These are phyloP conservation scores for Albifimbria verrucaria DNA, from an alignment of 2,329 filamentous ascomycete genomes.

Conservation along the genomic window DNA sequence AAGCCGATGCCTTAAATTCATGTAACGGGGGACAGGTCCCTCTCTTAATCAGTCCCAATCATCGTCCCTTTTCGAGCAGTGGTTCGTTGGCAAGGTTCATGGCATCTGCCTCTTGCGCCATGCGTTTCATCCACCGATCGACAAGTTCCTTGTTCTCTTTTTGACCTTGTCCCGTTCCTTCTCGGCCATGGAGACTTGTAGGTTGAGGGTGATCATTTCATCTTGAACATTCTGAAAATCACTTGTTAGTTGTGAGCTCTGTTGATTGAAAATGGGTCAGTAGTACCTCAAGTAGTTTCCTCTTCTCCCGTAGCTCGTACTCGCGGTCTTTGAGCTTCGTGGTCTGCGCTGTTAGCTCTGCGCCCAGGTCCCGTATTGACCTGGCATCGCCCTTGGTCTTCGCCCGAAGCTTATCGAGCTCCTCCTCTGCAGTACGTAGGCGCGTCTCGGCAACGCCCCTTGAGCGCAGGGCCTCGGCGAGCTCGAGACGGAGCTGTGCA, in stretches of 20 bases:
- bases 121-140: constrained; percentile 85
- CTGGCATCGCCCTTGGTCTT: constrained; percentile 58
- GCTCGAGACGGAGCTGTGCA: constrained; percentile 61
- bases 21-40: background rate
- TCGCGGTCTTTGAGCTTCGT: constrained; percentile 74
- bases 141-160: constrained; percentile 87
- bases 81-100: constrained; percentile 71
- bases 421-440: constrained; percentile 58
- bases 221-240: constrained; percentile 72
- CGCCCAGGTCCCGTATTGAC: constrained; percentile 58
- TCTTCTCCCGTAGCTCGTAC: constrained; percentile 81
- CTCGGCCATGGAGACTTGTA: constrained; percentile 85
- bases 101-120: constrained; percentile 79
- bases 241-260: constrained; percentile 9
- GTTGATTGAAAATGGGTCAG: too few relatives aligned
- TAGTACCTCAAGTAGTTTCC: constrained; percentile 70
- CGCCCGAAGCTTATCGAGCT: constrained; percentile 61
- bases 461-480: constrained; percentile 73
- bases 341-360: constrained; percentile 59
- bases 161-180: constrained; percentile 69
- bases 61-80: constrained; percentile 26
- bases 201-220: constrained; percentile 81
- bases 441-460: constrained; percentile 65
- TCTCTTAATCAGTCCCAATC: constrained; percentile 7
- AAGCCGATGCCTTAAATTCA: constrained; percentile 15